These are phyloP conservation scores for thale cress (Arabidopsis thaliana) DNA, from an alignment of 345 rosid genomes.

Conservation along the genomic window DNA sequence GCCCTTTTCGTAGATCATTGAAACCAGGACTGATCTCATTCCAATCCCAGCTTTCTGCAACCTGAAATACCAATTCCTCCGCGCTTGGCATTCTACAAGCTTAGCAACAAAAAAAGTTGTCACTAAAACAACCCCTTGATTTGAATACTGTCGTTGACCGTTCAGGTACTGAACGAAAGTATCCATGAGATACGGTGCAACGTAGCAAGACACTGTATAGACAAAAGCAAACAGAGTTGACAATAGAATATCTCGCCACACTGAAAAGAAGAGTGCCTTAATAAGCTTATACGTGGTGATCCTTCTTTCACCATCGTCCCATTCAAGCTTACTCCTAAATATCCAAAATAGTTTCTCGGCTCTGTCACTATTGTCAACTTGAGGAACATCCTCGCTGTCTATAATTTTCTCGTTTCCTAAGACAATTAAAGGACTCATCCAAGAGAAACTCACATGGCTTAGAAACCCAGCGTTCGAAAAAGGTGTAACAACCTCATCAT, in stretches of 20 bases:
- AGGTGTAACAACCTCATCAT: slow-evolving; percentile 48
- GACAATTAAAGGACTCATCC: slow-evolving; percentile 55
- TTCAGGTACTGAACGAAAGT: slow-evolving; percentile 60
- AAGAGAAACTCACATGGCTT: slow-evolving; percentile 54
- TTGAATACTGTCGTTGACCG: slow-evolving; percentile 42
- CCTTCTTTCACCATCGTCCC: slow-evolving; percentile 45
- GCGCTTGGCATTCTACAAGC: slow-evolving; percentile 59
- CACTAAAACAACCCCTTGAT: slow-evolving; percentile 58
- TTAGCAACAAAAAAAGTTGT: slow-evolving; percentile 58
- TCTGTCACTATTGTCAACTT: slow-evolving; percentile 49
- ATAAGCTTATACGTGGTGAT: slow-evolving; percentile 49
- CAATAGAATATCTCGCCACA: slow-evolving; percentile 49
- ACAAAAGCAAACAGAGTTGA: slow-evolving; percentile 47
- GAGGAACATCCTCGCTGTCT: slow-evolving; percentile 55
- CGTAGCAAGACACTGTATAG: slow-evolving; percentile 49
- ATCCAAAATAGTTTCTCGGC: slow-evolving; percentile 42
- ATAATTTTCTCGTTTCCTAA: slow-evolving; percentile 52
- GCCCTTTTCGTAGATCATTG: slow-evolving; percentile 62
- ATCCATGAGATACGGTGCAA: slow-evolving; percentile 57
- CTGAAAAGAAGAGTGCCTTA: slow-evolving; percentile 46
- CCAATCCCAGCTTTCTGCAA: slow-evolving; percentile 56
- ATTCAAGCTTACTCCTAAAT: slow-evolving; percentile 48
- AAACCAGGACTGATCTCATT: slow-evolving; percentile 54
- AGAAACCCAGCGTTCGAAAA: slow-evolving; percentile 52
- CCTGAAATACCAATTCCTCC: slow-evolving; percentile 60